Evolutionary conservation across 495 filamentous ascomycete species (phyloP).

Genomic region (Hypomontagnella submonticulosa): DNA sequence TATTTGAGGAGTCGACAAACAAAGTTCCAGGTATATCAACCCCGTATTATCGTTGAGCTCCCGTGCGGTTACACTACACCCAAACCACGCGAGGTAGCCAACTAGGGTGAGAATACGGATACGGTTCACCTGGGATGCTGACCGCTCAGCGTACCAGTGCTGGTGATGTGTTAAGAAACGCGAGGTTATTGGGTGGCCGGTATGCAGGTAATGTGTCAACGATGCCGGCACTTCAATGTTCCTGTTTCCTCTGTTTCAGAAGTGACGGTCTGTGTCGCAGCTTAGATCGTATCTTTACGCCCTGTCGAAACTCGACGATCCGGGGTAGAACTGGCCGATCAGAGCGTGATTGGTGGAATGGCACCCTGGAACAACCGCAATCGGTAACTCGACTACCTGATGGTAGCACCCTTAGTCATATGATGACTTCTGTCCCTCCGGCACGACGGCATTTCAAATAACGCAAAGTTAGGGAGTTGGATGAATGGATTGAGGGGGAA

Average conservation of each 20-base stretch:
- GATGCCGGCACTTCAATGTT: conserved; percentile 19
- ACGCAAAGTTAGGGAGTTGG: not conserved
- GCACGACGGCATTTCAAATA: conserved; percentile 2
- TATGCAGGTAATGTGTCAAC: conserved; percentile 31
- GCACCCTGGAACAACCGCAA: conserved; percentile 13
- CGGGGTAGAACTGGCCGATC: conserved; percentile 26
- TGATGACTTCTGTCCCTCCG: conserved; percentile 7
- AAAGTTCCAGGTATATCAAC: conserved; percentile 12
- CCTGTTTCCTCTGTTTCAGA: conserved; percentile 38
- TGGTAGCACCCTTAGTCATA: conserved; percentile 5
- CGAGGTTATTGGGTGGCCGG: conserved; percentile 7
- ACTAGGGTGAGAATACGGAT: conserved; percentile 5
- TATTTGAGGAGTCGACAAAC: not conserved
- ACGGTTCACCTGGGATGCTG: too few relatives aligned
- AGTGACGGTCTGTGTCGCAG: conserved; percentile 23
- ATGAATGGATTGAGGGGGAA: not conserved
- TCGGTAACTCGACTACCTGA: conserved; percentile 18
- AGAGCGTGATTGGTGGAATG: conserved; percentile 24
- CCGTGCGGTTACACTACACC: not conserved
- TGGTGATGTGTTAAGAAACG: too few relatives aligned
- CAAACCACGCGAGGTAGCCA: conserved; percentile 4
- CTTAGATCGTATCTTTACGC: not conserved
- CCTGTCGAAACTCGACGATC: conserved; percentile 23
- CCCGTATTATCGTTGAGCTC: conserved; percentile 3
- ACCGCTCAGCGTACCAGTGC: too few relatives aligned